These are phyloP conservation scores for Tulasnella sp. DNA, from an alignment of 768 basidiomycete genomes.

Conservation along the genomic window DNA sequence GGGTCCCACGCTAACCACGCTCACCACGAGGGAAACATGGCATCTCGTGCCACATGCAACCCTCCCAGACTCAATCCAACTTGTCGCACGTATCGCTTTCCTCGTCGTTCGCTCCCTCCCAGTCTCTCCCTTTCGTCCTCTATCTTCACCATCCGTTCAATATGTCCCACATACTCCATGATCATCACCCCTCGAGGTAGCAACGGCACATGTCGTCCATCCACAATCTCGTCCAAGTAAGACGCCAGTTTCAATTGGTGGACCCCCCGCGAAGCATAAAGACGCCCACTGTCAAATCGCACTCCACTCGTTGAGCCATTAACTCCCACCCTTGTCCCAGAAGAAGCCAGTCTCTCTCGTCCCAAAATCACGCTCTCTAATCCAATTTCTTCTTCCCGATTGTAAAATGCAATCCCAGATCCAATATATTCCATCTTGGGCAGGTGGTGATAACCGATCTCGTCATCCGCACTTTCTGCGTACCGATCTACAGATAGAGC, in stretches of 20 bases:
- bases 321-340: conserved; percentile 2
- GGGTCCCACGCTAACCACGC: too few species aligned
- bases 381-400: conserved; percentile 39
- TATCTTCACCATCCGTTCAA: conserved; percentile 47
- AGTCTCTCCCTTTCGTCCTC: conserved; percentile 44
- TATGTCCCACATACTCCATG: conserved; percentile 58
- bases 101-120: conserved; percentile 15
- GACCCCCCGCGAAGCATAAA: conserved; percentile 34
- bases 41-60: conserved; percentile 22
- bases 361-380: conserved; percentile 23
- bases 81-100: conserved; percentile 32
- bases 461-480: conserved; percentile 39
- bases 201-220: conserved; percentile 28
- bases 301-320: conserved; percentile 27
- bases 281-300: conserved; percentile 9
- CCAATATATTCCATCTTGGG: conserved; percentile 4
- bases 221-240: conserved; percentile 39
- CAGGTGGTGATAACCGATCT: conserved; percentile 34
- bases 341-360: background rate
- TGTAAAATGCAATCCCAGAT: conserved; percentile 26
- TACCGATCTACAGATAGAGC: conserved; percentile 26
- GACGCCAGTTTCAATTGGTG: conserved; percentile 33
- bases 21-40: too few species aligned
- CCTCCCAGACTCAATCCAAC: conserved; percentile 31
- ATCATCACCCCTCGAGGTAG: conserved; percentile 37